A percentile compares a stretch with the other conserved stretches of the same genome.
Conservation (phyloP, 2,329 filamentous ascomycete species). For the Ceratocystiopsis brevicomis region DNA sequence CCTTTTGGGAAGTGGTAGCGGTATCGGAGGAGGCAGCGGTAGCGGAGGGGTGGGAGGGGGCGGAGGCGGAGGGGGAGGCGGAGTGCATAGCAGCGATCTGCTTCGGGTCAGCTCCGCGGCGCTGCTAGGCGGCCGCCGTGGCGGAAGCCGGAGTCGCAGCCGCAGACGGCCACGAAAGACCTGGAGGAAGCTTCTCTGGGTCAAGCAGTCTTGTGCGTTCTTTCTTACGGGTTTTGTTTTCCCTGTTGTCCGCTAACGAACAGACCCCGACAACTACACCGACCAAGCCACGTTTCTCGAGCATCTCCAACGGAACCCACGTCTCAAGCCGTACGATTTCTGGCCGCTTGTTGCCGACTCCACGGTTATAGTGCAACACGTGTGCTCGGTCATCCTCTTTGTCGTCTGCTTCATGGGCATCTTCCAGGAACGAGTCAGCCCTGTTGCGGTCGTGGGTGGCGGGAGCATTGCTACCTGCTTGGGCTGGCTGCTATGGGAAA, state of each 20-base stretch:
- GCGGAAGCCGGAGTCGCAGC: constrained; percentile 42
- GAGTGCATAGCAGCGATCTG: constrained; percentile 10
- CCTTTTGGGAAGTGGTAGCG: constrained; percentile 1
- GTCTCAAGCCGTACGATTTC: constrained; percentile 89
- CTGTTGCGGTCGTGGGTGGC: constrained; percentile 73
- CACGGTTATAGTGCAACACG: constrained; percentile 91
- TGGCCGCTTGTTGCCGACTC: constrained; percentile 92
- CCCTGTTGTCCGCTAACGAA: constrained; percentile 2
- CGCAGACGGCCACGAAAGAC: constrained; percentile 45
- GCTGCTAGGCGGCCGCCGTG: constrained; percentile 20
- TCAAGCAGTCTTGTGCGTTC: constrained; percentile 73
- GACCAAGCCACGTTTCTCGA: constrained; percentile 94
- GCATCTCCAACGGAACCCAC: constrained; percentile 83
- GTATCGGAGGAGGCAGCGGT: constrained; percentile 14
- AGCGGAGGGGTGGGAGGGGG: not conserved
- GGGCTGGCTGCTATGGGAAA: constrained; percentile 83
- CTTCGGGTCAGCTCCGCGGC: constrained; percentile 1
- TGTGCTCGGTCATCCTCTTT: constrained; percentile 88
- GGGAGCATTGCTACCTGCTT: constrained; percentile 66
- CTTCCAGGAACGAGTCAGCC: constrained; percentile 68
- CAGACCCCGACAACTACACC: constrained; percentile 96
- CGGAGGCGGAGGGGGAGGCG: constrained; percentile 11
- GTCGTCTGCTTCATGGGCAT: constrained; percentile 87
- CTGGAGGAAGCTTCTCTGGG: constrained; percentile 96
- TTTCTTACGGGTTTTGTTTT: not conserved